These are phyloP conservation scores for Diplodia seriata DNA, from an alignment of 2,329 filamentous ascomycete genomes.

Conservation along the genomic window DNA sequence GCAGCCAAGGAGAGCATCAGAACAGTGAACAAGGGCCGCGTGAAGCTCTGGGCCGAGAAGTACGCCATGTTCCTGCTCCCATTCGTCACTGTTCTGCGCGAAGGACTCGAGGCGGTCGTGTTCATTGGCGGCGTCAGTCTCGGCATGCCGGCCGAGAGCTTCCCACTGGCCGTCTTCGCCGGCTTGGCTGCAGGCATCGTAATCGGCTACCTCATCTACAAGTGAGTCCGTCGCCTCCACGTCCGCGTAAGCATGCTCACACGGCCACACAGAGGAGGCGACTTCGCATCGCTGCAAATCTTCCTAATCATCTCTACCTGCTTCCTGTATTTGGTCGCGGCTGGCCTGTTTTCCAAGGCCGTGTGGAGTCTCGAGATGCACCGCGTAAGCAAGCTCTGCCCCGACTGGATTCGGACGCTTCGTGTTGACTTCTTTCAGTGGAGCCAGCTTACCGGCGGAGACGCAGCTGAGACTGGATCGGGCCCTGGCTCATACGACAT, in stretches of 20 bases:
- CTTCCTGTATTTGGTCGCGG: conserved; percentile 82
- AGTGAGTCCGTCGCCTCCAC: conserved; percentile 58
- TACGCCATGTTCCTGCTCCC: conserved; percentile 87
- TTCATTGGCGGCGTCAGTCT: conserved; percentile 87
- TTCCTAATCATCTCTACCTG: conserved; percentile 86
- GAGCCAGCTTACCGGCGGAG: conserved; percentile 69
- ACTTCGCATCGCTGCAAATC: conserved; percentile 70
- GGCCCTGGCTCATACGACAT: conserved; percentile 84
- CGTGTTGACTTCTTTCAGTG: conserved; percentile 54
- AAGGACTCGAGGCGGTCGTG: conserved; percentile 85
- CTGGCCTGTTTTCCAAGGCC: conserved; percentile 78
- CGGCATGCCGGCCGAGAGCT: conserved; percentile 73
- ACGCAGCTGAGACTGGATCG: conserved; percentile 66
- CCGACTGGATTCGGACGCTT: conserved; percentile 17
- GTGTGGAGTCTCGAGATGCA: conserved; percentile 78
- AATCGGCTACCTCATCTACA: conserved; percentile 79
- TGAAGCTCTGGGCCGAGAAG: conserved; percentile 74
- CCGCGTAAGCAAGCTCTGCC: conserved; percentile 41
- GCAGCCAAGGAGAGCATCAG: conserved; percentile 59
- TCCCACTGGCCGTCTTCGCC: conserved; percentile 77
- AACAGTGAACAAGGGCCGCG: conserved; percentile 49
- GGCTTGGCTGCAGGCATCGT: conserved; percentile 71
- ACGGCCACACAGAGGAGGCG: conserved; percentile 59
- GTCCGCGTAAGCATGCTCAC: not conserved
- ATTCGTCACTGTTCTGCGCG: conserved; percentile 85